A percentile compares a stretch with the other conserved stretches of the same genome.
phyloP scores from a whole-genome alignment of 2,329 filamentous ascomycete species.

The Cytospora leucostoma region DNA sequence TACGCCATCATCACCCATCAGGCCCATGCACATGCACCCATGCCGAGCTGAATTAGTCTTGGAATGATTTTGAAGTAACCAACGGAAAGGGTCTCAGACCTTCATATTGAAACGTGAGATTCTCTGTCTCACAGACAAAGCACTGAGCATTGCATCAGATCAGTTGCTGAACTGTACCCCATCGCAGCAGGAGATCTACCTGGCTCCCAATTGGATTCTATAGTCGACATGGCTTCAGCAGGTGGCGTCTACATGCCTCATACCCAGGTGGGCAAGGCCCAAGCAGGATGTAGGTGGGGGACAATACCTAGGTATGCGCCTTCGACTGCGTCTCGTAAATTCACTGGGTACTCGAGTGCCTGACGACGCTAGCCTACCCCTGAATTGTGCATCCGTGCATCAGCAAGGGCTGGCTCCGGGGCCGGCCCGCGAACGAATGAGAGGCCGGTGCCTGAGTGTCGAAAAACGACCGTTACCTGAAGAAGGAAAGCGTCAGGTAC shows the following conservation, averaged over 20 bases:
- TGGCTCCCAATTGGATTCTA: neutral
- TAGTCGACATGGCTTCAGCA: too few species aligned
- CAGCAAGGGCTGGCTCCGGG: constrained; percentile 17
- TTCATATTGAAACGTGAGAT: neutral
- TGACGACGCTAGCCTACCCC: constrained; percentile 13
- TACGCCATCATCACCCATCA: constrained; percentile 1
- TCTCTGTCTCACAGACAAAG: constrained; percentile 13
- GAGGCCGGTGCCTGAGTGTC: constrained; percentile 23
- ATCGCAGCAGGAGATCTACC: neutral
- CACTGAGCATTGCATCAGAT: constrained; percentile 12
- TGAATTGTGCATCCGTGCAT: constrained; percentile 19
- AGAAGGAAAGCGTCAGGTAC: constrained; percentile 19
- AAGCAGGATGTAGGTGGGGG: too few species aligned
- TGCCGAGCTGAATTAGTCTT: neutral
- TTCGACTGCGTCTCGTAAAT: neutral
- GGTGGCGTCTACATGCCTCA: constrained; percentile 4
- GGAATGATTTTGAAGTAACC: neutral
- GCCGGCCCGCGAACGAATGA: constrained; percentile 27
- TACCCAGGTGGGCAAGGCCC: too few species aligned
- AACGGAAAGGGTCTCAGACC: neutral
- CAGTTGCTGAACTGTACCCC: neutral
- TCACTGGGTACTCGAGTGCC: neutral
- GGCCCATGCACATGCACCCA: neutral
- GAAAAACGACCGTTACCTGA: neutral
- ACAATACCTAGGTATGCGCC: too few species aligned